phyloP scores from a whole-genome alignment of 2,329 filamentous ascomycete species.

The Boeremia exigua region DNA sequence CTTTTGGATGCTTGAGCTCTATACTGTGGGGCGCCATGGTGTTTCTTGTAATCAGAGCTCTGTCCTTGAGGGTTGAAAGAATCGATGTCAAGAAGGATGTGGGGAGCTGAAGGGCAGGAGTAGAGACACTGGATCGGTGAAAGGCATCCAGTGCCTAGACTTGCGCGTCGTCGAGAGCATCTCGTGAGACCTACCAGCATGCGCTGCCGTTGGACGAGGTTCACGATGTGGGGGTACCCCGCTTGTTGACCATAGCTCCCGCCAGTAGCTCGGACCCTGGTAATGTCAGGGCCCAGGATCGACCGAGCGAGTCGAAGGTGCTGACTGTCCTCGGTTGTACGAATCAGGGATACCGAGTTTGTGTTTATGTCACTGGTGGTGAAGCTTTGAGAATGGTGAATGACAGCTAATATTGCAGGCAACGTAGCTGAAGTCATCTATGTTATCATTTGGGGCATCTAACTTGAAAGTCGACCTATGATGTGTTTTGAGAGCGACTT shows the following conservation, averaged over 20 bases:
- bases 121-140: background rate
- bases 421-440: background rate
- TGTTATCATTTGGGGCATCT: background rate
- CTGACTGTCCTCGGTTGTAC: background rate
- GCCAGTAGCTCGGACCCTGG: background rate
- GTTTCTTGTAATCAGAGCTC: background rate
- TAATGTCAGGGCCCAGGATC: background rate
- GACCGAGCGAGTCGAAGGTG: background rate
- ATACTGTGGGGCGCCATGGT: slow-evolving; percentile 18
- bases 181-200: background rate
- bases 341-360: background rate
- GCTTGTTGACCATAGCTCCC: background rate
- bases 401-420: background rate
- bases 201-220: background rate
- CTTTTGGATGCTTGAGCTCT: slow-evolving; percentile 39
- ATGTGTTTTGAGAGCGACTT: background rate
- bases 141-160: background rate
- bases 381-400: too few species aligned
- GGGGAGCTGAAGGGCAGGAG: background rate
- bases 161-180: background rate
- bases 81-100: background rate
- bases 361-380: background rate
- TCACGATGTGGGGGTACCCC: slow-evolving; percentile 12
- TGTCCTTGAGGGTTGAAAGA: too few species aligned
- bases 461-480: too few species aligned